Evolutionary conservation across 108 stramenopile species (phyloP).

Genomic region (Tribonema minus): DNA sequence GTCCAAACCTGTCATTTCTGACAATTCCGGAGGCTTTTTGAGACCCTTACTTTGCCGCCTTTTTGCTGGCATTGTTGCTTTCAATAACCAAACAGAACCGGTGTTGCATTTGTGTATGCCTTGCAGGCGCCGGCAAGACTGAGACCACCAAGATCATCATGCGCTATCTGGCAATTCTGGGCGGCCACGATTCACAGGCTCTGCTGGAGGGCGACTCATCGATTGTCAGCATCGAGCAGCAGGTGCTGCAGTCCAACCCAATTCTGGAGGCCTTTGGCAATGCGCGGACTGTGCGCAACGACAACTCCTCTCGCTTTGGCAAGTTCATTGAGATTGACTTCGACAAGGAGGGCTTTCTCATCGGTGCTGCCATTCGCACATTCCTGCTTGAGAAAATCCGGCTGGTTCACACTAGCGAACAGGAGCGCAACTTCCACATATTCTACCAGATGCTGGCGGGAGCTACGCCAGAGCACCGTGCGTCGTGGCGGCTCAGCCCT

Average conservation of each 20-base stretch:
- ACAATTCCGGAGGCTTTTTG: too few relatives aligned
- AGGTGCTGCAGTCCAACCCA: constrained; percentile 78
- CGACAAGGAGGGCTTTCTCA: constrained; percentile 37
- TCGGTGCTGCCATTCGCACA: constrained; percentile 48
- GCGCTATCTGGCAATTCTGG: constrained; percentile 53
- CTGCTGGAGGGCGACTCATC: constrained; percentile 33
- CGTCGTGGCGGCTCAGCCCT: constrained; percentile 41
- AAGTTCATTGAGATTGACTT: constrained; percentile 84
- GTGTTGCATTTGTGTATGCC: too few relatives aligned
- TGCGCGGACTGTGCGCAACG: constrained; percentile 64
- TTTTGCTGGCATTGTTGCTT: too few relatives aligned
- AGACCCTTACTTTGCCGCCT: too few relatives aligned
- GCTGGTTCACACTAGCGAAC: constrained; percentile 77
- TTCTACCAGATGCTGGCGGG: constrained; percentile 83
- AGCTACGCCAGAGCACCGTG: constrained; percentile 40
- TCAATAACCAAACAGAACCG: too few relatives aligned
- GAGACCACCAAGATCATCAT: constrained; percentile 95
- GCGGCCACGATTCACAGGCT: constrained; percentile 38
- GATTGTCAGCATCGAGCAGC: constrained; percentile 41
- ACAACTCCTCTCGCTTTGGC: constrained; percentile 71
- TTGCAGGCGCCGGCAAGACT: constrained; percentile 92
- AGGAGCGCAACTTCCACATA: constrained; percentile 95
- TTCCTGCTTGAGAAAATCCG: constrained; percentile 95
- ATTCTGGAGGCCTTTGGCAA: too few relatives aligned
- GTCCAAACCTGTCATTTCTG: too few relatives aligned